phyloP scores from a whole-genome alignment of 2,329 filamentous ascomycete genomes.

The Zymoseptoria pseudotritici region DNA sequence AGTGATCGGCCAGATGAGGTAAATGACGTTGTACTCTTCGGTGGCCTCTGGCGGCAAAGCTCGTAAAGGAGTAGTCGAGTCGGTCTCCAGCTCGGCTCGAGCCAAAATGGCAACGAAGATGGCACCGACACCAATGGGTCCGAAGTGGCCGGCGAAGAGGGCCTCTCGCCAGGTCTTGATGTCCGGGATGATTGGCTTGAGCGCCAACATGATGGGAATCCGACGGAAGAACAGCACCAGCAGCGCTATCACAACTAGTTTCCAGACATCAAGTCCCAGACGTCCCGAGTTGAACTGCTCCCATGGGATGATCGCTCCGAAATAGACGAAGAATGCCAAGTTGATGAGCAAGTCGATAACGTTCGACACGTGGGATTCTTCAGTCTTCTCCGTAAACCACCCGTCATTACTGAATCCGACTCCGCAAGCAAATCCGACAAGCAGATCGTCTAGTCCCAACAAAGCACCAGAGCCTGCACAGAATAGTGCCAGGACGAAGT shows the following conservation, averaged over 20 bases:
- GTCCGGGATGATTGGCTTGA: constrained; percentile 92
- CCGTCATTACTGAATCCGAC: constrained; percentile 99
- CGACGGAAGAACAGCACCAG: constrained; percentile 93
- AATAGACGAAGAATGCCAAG: constrained; percentile 95
- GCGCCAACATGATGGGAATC: constrained; percentile 83
- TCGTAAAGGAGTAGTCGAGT: constrained; percentile 62
- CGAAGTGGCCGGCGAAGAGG: constrained; percentile 93
- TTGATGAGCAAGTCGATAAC: constrained; percentile 97
- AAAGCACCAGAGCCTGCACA: constrained; percentile 90
- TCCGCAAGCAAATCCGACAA: constrained; percentile 89
- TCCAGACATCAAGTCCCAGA: constrained; percentile 76
- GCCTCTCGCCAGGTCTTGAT: constrained; percentile 98
- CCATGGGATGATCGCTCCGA: constrained; percentile 97
- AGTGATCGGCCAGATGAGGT: constrained; percentile 90
- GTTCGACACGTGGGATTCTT: constrained; percentile 97
- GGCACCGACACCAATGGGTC: constrained; percentile 92
- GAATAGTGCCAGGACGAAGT: constrained; percentile 93
- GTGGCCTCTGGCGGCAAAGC: constrained; percentile 47
- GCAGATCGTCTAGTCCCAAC: constrained; percentile 82
- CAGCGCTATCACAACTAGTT: constrained; percentile 85
- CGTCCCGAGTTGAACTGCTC: constrained; percentile 69
- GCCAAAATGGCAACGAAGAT: constrained; percentile 93
- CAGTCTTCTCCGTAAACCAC: constrained; percentile 97
- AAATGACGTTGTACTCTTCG: constrained; percentile 63
- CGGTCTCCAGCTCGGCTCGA: constrained; percentile 78